Conservation (phyloP, 768 basidiomycete genomes). For the Gyrodon lividus region DNA sequence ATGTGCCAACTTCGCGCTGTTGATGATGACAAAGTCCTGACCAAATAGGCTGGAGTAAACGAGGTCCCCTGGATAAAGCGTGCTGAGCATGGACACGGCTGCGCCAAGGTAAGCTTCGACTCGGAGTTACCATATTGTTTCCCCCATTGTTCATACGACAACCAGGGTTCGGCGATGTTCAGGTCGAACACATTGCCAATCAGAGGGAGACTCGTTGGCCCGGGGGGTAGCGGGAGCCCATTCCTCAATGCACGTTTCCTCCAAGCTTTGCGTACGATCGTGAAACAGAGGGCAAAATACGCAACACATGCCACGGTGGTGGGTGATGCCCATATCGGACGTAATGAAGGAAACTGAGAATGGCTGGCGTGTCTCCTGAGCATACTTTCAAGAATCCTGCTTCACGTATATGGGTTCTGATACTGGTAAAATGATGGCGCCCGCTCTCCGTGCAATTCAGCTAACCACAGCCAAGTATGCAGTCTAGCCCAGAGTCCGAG, state of each 20-base stretch:
- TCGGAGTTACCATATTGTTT: slow-evolving; percentile 32
- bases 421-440: too few species aligned
- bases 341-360: too few species aligned
- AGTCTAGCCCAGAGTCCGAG: too few species aligned
- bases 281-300: slow-evolving; percentile 2
- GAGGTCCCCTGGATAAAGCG: slow-evolving; percentile 16
- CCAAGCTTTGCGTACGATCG: slow-evolving; percentile 14
- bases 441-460: too few species aligned
- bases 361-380: slow-evolving; percentile 15
- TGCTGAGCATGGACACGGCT: neutral
- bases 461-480: too few species aligned
- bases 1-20: slow-evolving; percentile 19
- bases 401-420: too few species aligned
- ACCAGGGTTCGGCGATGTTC: slow-evolving; percentile 26
- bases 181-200: slow-evolving; percentile 25
- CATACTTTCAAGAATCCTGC: too few species aligned
- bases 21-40: slow-evolving; percentile 29
- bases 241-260: slow-evolving; percentile 6
- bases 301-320: slow-evolving; percentile 2
- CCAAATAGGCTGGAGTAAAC: slow-evolving; percentile 28
- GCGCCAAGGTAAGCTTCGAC: neutral
- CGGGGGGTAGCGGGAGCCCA: slow-evolving; percentile 43
- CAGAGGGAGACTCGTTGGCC: slow-evolving; percentile 47
- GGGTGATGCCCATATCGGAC: neutral
- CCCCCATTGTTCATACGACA: slow-evolving; percentile 35